Base-by-base conservation (phyloP, 2,329 filamentous ascomycete genomes). In the Neophaeococcomyces aloes region DNA sequence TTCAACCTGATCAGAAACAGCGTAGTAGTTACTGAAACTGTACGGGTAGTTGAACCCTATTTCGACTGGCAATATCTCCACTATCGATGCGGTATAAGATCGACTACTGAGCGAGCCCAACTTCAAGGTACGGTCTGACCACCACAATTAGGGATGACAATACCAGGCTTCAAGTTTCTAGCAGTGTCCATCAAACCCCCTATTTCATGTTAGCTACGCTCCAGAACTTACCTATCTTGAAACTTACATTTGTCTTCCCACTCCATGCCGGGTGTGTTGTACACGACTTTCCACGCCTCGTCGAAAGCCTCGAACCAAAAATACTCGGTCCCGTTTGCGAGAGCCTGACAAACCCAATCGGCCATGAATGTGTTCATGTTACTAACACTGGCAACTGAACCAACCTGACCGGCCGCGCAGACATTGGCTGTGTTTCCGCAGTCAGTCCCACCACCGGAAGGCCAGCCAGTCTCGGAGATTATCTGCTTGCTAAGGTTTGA, bases 201-300 rank as follows among this genome's bases (percentile, higher is more conserved):
- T n/a, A n/a, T n/a, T n/a, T n/a, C n/a, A n/a, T n/a, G n/a, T n/a
- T n/a, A n/a, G n/a, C n/a, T n/a, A n/a, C n/a, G n/a, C n/a, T n/a
- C n/a, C n/a, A n/a, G n/a, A n/a, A n/a, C n/a, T n/a, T n/a, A n/a
- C n/a, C n/a, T n/a, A n/a, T n/a, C n/a, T n/a, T n/a, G n/a, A n/a
- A n/a, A n/a, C n/a, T n/a, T n/a, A n/a, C 89, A 95, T 61, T 94
- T 83, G 60, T 94, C 86, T 67, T 96, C 89, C 88, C 88, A 95
- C 41, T 83, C 72, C 66, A 89, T 71, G 31, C 71, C 68, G 45
- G 38, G 64, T 64, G 4, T 89, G 60, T 96, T 89, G 60, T 95
- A 96, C 7, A 87, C 86, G 59, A 38, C 19, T n/a, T 45, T 45
- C 29, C 29, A 45, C 6, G 36, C 29, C 29, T 40, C 13, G 38